These are phyloP conservation scores for Paecilomyces sp. DNA, from an alignment of 2,329 filamentous ascomycete genomes.

Conservation along the genomic window DNA sequence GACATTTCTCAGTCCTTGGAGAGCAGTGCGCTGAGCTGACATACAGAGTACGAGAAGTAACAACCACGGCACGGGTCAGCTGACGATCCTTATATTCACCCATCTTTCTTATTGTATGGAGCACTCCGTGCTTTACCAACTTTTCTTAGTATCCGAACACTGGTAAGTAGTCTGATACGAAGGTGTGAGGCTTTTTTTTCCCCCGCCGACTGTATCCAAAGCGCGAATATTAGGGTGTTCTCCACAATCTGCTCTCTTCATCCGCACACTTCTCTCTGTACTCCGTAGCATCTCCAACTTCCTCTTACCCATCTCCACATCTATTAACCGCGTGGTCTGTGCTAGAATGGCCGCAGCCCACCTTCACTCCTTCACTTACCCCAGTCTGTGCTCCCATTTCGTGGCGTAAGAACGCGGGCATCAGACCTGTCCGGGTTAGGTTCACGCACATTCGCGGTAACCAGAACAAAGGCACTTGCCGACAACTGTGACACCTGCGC, in stretches of 20 bases:
- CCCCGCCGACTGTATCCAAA: background rate
- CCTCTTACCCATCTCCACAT: background rate
- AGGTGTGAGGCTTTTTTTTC: background rate
- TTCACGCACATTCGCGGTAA: background rate
- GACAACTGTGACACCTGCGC: background rate
- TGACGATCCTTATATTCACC: background rate
- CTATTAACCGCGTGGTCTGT: background rate
- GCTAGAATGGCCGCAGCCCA: background rate
- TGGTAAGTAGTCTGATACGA: background rate
- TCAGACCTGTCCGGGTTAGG: background rate
- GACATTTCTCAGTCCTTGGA: background rate
- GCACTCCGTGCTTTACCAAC: too few species aligned
- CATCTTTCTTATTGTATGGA: background rate
- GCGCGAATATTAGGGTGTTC: background rate
- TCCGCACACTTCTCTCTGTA: background rate
- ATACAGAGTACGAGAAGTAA: background rate
- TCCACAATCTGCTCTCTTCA: background rate
- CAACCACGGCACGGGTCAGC: background rate
- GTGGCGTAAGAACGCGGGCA: background rate
- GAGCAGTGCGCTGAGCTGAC: background rate
- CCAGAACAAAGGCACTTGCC: background rate
- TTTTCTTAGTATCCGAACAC: too few species aligned
- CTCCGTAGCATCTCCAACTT: background rate
- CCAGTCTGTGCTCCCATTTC: background rate
- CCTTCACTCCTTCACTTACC: background rate